Base-by-base conservation (phyloP, 345 rosid species). In the Geranium brycei region DNA sequence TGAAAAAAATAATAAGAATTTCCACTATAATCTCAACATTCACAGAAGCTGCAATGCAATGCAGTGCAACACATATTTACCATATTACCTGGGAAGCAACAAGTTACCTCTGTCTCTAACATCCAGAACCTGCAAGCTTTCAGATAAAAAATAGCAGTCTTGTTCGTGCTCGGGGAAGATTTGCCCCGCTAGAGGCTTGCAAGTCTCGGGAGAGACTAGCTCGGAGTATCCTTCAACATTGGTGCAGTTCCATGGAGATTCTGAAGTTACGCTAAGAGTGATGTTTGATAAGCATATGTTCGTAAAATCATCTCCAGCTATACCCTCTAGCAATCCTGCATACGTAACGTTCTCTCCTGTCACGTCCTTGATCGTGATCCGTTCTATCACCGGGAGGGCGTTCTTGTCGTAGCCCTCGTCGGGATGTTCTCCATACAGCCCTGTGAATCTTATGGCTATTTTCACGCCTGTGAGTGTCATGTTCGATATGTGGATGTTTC, bases 291-390 rank as follows among this genome's bases (percentile, higher is more conserved):
- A 76, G 83, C 99, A 93, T 72, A 93, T 79, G 65, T 88, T 66
- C 31, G 3, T 71, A 69, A 93, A 93, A 31, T 51, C 72, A 70
- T 85, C 89, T 57, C 88, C 95, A 80, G 88, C 79, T 47, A 93
- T 88, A 59, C 99, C 99, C 74, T 88, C 82, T 58, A 93, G 76
- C 60, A 83, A 76, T 58, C 99, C 99, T 23, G 96, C 99, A 47
- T 74, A 70, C 19, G 68, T 81, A 30, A 93, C 74, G 16, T 72
- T 82, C 61, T 77, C 81, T 32, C 99, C 99, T 15, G 17, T 65
- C 56, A 93, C 76, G 78, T 93, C 80, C 72, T 81, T 79, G 60
- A 93, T 41, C 15, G 97, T 90, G 31, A 93, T 77, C 67, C 70
- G 75, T 66, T 90, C 91, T 30, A 93, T 75, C 57, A 31, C 16